Evolutionary conservation across 345 rosid species (phyloP), one percentile per base, ranked within the genome.

Genomic region (Erodium maritimum): DNA sequence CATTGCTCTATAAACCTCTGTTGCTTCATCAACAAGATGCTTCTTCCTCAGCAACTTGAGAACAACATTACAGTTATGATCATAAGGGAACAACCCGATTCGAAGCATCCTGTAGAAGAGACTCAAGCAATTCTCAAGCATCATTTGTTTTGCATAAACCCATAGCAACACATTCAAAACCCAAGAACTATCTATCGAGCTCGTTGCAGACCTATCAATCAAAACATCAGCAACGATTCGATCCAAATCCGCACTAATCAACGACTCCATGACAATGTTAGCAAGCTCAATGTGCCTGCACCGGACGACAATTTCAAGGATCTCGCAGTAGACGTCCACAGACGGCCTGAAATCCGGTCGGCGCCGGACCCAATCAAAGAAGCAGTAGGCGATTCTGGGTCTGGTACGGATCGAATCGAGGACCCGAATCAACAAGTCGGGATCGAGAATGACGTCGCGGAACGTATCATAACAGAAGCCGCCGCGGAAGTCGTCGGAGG

Each of bases 231-330:
- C 48, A 42, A 67, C 71, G 56, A 84, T 72, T 21, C 74, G 79
- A 50, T 79, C 68, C 80, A 87, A 67, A 65, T 62, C 61, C 17
- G 71, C 54, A 54, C 62, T 65, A 67, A 84, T 60, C 17, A 71
- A 65, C 52, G 69, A 71, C 70, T 80, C 87, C 66, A 79, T 66
- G 17, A 87, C 81, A 77, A 80, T 66, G 61, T 68, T 67, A 29
- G 87, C 89, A 19, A 80, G 65, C 25, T 57, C 23, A 81, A 76
- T 73, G 75, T 76, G 67, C 68, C 61, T 65, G 29, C 60, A 71
- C 63, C 77, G 85, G 1, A 69, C 82, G 62, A 84, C 66, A 66
- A 84, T 82, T 67, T 82, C 85, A 34, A 87, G 81, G 57, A 84
- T 64, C 50, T 58, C 66, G 21, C 68, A 72, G 67, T 74, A 82